Conservation (phyloP, 2,329 filamentous ascomycete species). For the Plenodomus biglobosus region DNA sequence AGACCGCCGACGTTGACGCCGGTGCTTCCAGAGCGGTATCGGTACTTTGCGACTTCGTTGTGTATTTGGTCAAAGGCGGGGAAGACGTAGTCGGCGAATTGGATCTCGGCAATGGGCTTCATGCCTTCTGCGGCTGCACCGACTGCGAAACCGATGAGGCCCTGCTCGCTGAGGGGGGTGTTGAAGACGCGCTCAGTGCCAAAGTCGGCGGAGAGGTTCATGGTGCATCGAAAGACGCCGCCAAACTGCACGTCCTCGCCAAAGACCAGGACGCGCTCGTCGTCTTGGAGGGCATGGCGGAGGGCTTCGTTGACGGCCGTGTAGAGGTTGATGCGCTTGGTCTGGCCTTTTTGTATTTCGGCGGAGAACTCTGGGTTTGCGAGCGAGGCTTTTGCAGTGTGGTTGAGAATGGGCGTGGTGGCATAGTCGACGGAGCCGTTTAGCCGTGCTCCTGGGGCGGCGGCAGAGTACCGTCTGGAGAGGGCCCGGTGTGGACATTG, state of each 20-base stretch:
- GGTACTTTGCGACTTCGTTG: slow-evolving; percentile 87
- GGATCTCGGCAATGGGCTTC: slow-evolving; percentile 90
- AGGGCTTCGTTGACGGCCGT: slow-evolving; percentile 92
- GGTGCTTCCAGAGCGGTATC: slow-evolving; percentile 69
- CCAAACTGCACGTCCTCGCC: slow-evolving; percentile 97
- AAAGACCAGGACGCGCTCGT: slow-evolving; percentile 87
- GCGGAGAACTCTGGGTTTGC: slow-evolving; percentile 70
- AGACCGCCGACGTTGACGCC: slow-evolving; percentile 66
- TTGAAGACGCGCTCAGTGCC: slow-evolving; percentile 92
- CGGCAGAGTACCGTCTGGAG: slow-evolving; percentile 51
- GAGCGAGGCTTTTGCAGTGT: slow-evolving; percentile 72
- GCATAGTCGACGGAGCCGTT: slow-evolving; percentile 89
- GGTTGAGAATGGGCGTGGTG: slow-evolving; percentile 76
- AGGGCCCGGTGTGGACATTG: slow-evolving; percentile 24
- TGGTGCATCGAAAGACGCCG: slow-evolving; percentile 92
- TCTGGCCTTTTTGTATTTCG: slow-evolving; percentile 65
- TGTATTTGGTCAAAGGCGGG: slow-evolving; percentile 93
- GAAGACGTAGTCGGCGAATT: slow-evolving; percentile 93
- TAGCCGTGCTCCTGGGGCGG: slow-evolving; percentile 59
- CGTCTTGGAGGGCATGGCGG: slow-evolving; percentile 75
- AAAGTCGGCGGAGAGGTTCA: slow-evolving; percentile 85
- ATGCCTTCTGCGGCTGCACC: slow-evolving; percentile 88
- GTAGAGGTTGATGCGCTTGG: slow-evolving; percentile 89
- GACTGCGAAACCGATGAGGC: slow-evolving; percentile 90
- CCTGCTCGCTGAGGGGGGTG: slow-evolving; percentile 90